Base-by-base conservation (phyloP, 306 rosid species). In the Prunus davidiana region DNA sequence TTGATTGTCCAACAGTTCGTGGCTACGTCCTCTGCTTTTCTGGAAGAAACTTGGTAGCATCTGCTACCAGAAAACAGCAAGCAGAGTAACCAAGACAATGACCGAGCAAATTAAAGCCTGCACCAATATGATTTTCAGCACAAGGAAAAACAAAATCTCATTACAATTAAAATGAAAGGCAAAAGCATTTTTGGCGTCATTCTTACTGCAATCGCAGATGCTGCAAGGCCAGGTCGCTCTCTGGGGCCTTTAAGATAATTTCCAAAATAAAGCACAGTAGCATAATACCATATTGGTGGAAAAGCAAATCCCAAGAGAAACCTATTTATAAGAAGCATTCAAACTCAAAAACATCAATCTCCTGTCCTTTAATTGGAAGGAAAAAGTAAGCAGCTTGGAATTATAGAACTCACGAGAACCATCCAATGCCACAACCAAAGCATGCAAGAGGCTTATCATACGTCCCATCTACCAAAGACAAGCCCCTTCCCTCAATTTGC, bases 171-270 rank as follows among this genome's bases (percentile, higher is more conserved):
- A 32, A 28, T 63, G n/a, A 1, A 6, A 14, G 7, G 20, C 1
- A 27, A 62, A 49, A 28, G 9, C 9, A 8, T 7, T 38, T 50
- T 3, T 3, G 20, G 18, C 9, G 2, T 58, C 24, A 27, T 61
- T 74, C 81, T 83, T 71, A 83, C 87, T 43, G 84, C 87, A 61
- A 79, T 83, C 41, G 87, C 84, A 47, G 86, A 83, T 27, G 87
- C 87, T 15, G 87, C 87, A 56, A 83, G 84, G 71, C 84, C 87
- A 8, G 83, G 76, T 52, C 84, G 58, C 65, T 83, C 86, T n/a
- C 84, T 79, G 0, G 87, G 87, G 76, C 79, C 84, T 66, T 72
- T 76, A 16, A 15, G 73, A 58, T 32, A 61, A 38, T 72, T 76
- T 49, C 82, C 79, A 46, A 83, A 66, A 24, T 79, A 83, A 46